Conservation (phyloP, 345 rosid species). For the Punica granatum region DNA sequence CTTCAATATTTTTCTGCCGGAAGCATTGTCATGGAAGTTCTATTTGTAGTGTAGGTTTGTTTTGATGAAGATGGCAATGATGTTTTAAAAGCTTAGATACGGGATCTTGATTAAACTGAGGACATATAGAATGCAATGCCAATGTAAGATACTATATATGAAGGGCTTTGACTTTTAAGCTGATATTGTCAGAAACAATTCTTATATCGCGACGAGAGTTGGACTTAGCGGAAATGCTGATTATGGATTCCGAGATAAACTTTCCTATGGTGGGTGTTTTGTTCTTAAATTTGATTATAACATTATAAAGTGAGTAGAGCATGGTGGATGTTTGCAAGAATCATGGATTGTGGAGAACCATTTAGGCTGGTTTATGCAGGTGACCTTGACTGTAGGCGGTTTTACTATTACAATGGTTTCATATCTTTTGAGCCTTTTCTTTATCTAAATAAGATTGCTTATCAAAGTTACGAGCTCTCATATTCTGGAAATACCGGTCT, state of each 20-base stretch:
- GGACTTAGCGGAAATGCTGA: neutral
- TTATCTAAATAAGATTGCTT: too few relatives aligned
- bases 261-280: too few relatives aligned
- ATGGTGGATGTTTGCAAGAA: too few relatives aligned
- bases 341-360: too few relatives aligned
- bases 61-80: neutral
- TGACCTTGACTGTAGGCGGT: too few relatives aligned
- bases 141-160: neutral
- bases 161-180: neutral
- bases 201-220: neutral
- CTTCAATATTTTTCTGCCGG: constrained; percentile 1
- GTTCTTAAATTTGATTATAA: too few relatives aligned
- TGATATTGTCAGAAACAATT: neutral
- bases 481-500: too few relatives aligned
- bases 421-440: too few relatives aligned
- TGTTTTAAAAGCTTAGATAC: neutral
- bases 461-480: too few relatives aligned
- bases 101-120: neutral
- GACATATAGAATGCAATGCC: neutral
- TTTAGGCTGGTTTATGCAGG: too few relatives aligned
- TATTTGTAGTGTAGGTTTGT: neutral
- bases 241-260: neutral
- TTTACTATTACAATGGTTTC: too few relatives aligned
- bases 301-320: too few relatives aligned
- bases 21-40: neutral